Evolutionary conservation across 805 yeast species (phyloP).

Genomic region (Millerozyma miso): DNA sequence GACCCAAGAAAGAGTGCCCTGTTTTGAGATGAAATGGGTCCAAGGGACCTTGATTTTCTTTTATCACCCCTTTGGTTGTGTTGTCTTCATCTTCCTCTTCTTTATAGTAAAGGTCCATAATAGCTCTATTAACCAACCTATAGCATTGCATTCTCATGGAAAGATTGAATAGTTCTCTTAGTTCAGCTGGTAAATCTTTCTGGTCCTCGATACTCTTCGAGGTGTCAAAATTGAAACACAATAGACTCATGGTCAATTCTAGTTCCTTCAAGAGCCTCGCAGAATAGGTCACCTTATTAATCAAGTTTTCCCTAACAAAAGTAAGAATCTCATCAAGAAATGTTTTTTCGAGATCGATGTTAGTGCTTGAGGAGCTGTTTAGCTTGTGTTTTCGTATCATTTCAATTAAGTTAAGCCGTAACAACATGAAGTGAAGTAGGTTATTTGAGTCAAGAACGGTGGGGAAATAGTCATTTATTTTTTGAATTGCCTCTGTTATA

Average conservation of each 20-base stretch:
- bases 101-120: constrained; percentile 33
- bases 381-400: constrained; percentile 58
- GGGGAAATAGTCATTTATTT: constrained; percentile 58
- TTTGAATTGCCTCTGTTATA: constrained; percentile 53
- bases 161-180: constrained; percentile 54
- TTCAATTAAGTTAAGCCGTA: constrained; percentile 73
- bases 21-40: constrained; percentile 1
- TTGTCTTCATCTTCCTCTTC: constrained; percentile 5
- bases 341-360: constrained; percentile 33
- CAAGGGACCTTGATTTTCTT: constrained; percentile 5
- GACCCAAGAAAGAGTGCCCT: constrained; percentile 12
- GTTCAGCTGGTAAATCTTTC: constrained; percentile 48
- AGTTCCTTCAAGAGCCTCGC: constrained; percentile 61
- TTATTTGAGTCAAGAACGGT: constrained; percentile 60
- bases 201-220: constrained; percentile 28
- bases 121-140: constrained; percentile 62
- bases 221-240: constrained; percentile 49
- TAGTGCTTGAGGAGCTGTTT: constrained; percentile 7
- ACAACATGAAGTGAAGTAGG: constrained; percentile 64
- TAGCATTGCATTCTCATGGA: constrained; percentile 64
- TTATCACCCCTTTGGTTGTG: constrained; percentile 5
- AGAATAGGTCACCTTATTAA: constrained; percentile 57
- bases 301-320: constrained; percentile 60
- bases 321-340: constrained; percentile 52
- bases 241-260: constrained; percentile 79